Conservation (phyloP, 352 stramenopile genomes). For the Phytophthora boehmeriae region DNA sequence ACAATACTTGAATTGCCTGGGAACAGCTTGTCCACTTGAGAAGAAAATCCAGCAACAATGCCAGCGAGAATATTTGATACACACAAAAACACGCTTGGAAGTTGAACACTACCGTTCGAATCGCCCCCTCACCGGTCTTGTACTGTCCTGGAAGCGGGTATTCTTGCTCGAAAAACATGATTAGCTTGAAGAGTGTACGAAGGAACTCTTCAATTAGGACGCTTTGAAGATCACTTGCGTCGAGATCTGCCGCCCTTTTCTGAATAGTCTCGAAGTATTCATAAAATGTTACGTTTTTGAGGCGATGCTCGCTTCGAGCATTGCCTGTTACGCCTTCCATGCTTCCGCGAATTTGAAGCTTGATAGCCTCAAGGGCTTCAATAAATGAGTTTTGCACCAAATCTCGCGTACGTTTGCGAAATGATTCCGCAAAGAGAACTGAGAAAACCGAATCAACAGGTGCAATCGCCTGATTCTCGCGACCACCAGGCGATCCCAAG, state of each 20-base stretch:
- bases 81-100: conserved; percentile 48
- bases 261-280: conserved; percentile 80
- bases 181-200: conserved; percentile 70
- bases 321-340: conserved; percentile 33
- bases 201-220: conserved; percentile 82
- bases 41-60: conserved; percentile 60
- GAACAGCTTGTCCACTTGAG: conserved; percentile 55
- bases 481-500: conserved; percentile 5
- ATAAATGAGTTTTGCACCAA: conserved; percentile 81
- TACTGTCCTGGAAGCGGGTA: conserved; percentile 38
- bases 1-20: conserved; percentile 29
- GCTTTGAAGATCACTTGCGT: conserved; percentile 77
- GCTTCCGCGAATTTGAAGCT: conserved; percentile 55
- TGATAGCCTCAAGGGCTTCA: conserved; percentile 75
- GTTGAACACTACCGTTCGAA: conserved; percentile 10
- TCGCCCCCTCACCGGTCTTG: neutral
- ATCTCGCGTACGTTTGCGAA: conserved; percentile 66
- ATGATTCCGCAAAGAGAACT: conserved; percentile 63
- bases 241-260: conserved; percentile 59
- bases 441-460: conserved; percentile 57
- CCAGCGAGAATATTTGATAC: conserved; percentile 75
- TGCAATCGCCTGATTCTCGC: conserved; percentile 8
- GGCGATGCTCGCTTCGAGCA: conserved; percentile 28
- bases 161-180: conserved; percentile 76
- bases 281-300: conserved; percentile 73